These are phyloP conservation scores for Tetrahymena malaccensis DNA, from an alignment of 73 alveolate genomes.

Conservation along the genomic window DNA sequence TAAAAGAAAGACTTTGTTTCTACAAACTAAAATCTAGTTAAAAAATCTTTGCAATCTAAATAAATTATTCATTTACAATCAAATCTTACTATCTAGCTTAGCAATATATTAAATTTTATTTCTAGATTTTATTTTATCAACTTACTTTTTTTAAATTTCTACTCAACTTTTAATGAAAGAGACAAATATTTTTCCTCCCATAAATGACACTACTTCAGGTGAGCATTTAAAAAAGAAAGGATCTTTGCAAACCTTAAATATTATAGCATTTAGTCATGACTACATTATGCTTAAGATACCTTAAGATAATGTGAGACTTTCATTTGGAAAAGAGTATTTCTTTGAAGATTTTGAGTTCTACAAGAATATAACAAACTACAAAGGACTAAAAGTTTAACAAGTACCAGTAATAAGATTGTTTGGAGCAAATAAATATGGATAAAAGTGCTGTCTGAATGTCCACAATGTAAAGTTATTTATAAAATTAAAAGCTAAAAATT, in stretches of 20 bases:
- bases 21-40: not conserved
- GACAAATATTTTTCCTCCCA: not conserved
- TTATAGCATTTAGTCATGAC: not conserved
- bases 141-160: not conserved
- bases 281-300: not conserved
- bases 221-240: not conserved
- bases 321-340: not conserved
- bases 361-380: not conserved
- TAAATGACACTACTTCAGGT: not conserved
- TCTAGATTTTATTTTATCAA: not conserved
- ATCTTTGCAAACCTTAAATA: not conserved
- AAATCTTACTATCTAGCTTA: not conserved
- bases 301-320: not conserved
- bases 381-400: not conserved
- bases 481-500: not conserved
- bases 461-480: not conserved
- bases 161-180: not conserved
- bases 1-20: not conserved
- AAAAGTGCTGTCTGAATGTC: slow-evolving; percentile 17
- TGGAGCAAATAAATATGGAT: slow-evolving; percentile 7
- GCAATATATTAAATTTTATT: not conserved
- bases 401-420: slow-evolving; percentile 30
- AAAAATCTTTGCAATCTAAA: not conserved
- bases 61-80: not conserved
- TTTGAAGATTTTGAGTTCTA: not conserved